Percentiles rank a stretch among this genome's conserved stretches.
phyloP scores from a whole-genome alignment of 345 rosid species.

The Acer campestre region DNA sequence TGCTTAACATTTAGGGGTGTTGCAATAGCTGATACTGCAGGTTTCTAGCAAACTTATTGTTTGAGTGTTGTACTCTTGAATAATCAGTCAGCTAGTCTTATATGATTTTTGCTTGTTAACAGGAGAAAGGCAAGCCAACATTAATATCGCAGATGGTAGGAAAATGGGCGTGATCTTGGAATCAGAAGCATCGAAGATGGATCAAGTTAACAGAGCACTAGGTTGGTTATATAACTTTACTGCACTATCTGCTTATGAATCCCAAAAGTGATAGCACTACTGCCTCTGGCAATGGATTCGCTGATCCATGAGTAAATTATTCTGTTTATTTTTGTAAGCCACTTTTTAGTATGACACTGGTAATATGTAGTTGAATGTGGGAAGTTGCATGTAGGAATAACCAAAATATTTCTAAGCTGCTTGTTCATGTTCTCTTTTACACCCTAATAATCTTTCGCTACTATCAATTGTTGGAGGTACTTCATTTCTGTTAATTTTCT shows the following conservation, averaged over 20 bases:
- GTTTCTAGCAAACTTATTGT: constrained; percentile 3
- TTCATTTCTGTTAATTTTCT: background rate
- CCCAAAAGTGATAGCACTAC: background rate
- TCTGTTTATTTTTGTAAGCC: background rate
- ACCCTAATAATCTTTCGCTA: background rate
- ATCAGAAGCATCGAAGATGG: constrained; percentile 74
- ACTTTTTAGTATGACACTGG: background rate
- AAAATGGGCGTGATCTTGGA: constrained; percentile 69
- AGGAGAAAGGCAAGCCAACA: constrained; percentile 72
- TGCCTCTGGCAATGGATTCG: background rate
- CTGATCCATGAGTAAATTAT: background rate
- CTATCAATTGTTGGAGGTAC: background rate
- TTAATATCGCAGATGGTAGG: constrained; percentile 85
- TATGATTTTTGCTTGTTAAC: constrained; percentile 16
- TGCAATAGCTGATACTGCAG: constrained; percentile 1
- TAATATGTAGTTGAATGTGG: background rate
- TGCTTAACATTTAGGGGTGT: background rate
- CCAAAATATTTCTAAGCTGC: background rate
- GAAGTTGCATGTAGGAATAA: background rate
- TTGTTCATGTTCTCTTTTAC: constrained; percentile 12
- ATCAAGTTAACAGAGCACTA: constrained; percentile 67
- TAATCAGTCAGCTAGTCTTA: background rate
- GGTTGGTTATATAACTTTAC: constrained; percentile 39
- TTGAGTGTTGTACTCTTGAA: background rate
- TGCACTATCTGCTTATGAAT: background rate